Evolutionary conservation across 108 stramenopile species (phyloP).

Genomic region (Schizochytrium sp.): DNA sequence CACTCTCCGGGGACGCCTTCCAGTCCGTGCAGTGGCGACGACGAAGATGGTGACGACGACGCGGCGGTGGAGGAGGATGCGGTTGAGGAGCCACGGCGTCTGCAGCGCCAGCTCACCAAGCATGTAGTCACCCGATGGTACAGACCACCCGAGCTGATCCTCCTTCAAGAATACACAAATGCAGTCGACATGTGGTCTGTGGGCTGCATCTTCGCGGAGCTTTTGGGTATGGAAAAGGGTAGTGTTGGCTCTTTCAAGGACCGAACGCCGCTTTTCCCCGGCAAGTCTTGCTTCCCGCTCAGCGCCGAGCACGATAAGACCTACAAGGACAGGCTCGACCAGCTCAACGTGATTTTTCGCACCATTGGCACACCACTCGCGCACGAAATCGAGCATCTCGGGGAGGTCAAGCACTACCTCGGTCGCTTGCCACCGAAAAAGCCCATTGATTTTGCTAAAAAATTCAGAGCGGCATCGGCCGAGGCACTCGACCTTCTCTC

Average conservation of each 20-base stretch:
- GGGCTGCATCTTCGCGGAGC: constrained; percentile 55
- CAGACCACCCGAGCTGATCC: constrained; percentile 91
- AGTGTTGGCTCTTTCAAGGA: neutral
- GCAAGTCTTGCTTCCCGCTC: constrained; percentile 85
- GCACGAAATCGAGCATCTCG: constrained; percentile 69
- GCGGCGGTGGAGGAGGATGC: neutral
- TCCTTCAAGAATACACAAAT: constrained; percentile 84
- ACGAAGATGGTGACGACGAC: neutral
- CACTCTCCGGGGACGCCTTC: neutral
- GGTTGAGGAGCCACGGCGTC: constrained; percentile 24
- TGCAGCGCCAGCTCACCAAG: constrained; percentile 83
- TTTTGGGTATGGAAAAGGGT: constrained; percentile 37
- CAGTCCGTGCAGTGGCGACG: neutral
- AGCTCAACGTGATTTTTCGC: constrained; percentile 90
- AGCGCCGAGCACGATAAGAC: constrained; percentile 58
- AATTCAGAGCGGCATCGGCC: constrained; percentile 67
- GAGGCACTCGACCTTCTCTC: constrained; percentile 73
- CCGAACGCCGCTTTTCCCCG: constrained; percentile 78
- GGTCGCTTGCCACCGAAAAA: constrained; percentile 52
- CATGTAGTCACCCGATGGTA: constrained; percentile 99
- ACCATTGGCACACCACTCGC: constrained; percentile 77
- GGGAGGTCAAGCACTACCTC: constrained; percentile 65
- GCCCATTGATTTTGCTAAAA: constrained; percentile 46
- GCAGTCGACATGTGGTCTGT: constrained; percentile 91
- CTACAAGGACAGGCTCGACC: constrained; percentile 70